Base-by-base conservation (phyloP, 2,329 filamentous ascomycete genomes). In the Sporothrix inflata region DNA sequence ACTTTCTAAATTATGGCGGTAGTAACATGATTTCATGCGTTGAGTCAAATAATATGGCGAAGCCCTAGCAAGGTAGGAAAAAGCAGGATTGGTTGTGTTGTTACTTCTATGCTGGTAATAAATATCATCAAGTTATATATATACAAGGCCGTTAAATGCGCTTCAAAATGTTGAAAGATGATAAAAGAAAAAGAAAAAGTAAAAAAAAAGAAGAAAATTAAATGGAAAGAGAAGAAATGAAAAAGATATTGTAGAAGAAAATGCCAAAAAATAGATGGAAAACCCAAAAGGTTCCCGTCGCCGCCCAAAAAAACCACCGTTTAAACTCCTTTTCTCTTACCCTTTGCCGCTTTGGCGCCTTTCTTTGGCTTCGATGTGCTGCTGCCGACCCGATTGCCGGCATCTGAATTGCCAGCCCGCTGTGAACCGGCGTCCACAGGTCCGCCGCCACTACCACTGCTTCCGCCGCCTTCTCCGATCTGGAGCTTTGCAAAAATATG, bases 401-500 rank as follows among this genome's bases (percentile, higher is more conserved):
- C 68, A 14, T 57, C 71, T 19, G 49, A 66, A 16, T 67, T 57
- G 12, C 45, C 57, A 2, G 69, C 27, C 4, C 30, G 42, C 11
- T 53, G 57, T 8, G 69, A 53, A 27, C 24, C 30, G 24, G 63
- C 47, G 30, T 72, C 71, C 4, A 60, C 49, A 53, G 51, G 7
- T 47, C 38, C 65, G 47, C 47, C 27, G 14, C 65, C 5, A 14
- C 65, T 8, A 3, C 42, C 60, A 8, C 38, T 40, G 11, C 47
- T 42, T 38, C 14, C 45, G 24, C 61, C 71, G 40, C 67, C 63
- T 34, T 72, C 68, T 19, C 73, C 72, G 9, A 94, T 78, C 70
- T 87, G 84, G 80, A 91, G 82, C 71, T 85, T 89, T 63, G 87
- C 85, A 76, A 94, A 94, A 30, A 97, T 85, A 45, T 91, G 89